Percentiles rank a stretch among this genome's conserved stretches.
Conservation (phyloP, 345 rosid species). For the Hypericum perforatum region DNA sequence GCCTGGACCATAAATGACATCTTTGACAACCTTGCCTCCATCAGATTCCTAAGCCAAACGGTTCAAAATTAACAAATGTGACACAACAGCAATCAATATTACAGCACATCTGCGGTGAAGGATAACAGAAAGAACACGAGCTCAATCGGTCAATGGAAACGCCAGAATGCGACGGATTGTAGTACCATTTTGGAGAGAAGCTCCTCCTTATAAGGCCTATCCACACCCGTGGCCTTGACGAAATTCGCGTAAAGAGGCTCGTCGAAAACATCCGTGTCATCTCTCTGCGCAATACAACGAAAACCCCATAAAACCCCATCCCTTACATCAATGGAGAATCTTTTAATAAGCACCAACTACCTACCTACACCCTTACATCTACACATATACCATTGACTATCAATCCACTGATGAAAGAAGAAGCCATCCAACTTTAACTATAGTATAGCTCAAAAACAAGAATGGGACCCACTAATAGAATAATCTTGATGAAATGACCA, state of each 20-base stretch:
- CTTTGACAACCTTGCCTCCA: constrained; percentile 61
- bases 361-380: not conserved
- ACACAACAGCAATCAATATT: not conserved
- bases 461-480: no score
- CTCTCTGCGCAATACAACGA: constrained; percentile 35
- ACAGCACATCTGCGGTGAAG: not conserved
- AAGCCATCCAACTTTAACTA: no score
- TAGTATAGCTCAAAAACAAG: no score
- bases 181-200: constrained; percentile 57
- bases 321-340: not conserved
- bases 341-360: not conserved
- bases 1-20: constrained; percentile 59
- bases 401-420: no score
- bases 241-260: constrained; percentile 64
- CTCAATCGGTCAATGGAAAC: not conserved
- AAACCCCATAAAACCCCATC: not conserved
- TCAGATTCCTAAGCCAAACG: constrained; percentile 40
- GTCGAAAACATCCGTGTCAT: constrained; percentile 65
- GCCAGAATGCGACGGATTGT: constrained; percentile 13
- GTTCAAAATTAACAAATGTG: not conserved
- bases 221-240: constrained; percentile 39
- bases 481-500: no score
- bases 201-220: constrained; percentile 60
- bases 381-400: no score
- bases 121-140: not conserved